Evolutionary conservation across 805 yeast genomes (phyloP).

Genomic region (Starmerella sirachaensis): DNA sequence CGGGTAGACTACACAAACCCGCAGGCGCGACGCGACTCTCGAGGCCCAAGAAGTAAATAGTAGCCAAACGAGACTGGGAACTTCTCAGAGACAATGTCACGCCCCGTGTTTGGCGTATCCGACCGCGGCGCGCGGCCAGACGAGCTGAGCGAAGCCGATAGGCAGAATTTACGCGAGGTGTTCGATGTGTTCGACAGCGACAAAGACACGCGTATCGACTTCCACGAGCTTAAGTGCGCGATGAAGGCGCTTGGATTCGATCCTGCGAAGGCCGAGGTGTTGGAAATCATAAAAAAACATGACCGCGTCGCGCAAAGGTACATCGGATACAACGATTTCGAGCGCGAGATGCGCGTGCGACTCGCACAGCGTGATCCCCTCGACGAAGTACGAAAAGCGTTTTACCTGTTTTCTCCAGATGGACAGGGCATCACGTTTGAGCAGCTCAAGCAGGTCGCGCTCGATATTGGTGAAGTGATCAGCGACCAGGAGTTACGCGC

Average conservation of each 20-base stretch:
- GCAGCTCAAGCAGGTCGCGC: slow-evolving; percentile 77
- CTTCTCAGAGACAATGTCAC: too few relatives aligned
- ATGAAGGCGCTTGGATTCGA: slow-evolving; percentile 91
- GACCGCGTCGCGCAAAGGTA: slow-evolving; percentile 36
- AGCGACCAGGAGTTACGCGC: slow-evolving; percentile 89
- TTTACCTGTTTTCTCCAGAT: slow-evolving; percentile 79
- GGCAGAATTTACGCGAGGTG: slow-evolving; percentile 76
- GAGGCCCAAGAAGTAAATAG: too few relatives aligned
- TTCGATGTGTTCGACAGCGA: slow-evolving; percentile 86
- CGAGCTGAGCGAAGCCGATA: slow-evolving; percentile 11
- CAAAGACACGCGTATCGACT: slow-evolving; percentile 78
- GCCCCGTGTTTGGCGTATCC: neutral
- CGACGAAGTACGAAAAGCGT: slow-evolving; percentile 85
- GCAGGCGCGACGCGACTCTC: too few relatives aligned
- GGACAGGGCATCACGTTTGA: slow-evolving; percentile 84
- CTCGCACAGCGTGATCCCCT: slow-evolving; percentile 83
- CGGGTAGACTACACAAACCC: too few relatives aligned
- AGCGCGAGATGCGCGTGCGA: slow-evolving; percentile 61
- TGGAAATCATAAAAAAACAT: slow-evolving; percentile 66
- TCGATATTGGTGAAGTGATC: slow-evolving; percentile 81
- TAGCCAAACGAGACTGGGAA: too few relatives aligned
- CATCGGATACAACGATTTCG: slow-evolving; percentile 73
- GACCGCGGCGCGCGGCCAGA: neutral
- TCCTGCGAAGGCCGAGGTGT: slow-evolving; percentile 61
- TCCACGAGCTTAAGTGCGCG: slow-evolving; percentile 88